Evolutionary conservation across 805 yeast genomes (phyloP).

Genomic region (Yarrowia alimentaria): DNA sequence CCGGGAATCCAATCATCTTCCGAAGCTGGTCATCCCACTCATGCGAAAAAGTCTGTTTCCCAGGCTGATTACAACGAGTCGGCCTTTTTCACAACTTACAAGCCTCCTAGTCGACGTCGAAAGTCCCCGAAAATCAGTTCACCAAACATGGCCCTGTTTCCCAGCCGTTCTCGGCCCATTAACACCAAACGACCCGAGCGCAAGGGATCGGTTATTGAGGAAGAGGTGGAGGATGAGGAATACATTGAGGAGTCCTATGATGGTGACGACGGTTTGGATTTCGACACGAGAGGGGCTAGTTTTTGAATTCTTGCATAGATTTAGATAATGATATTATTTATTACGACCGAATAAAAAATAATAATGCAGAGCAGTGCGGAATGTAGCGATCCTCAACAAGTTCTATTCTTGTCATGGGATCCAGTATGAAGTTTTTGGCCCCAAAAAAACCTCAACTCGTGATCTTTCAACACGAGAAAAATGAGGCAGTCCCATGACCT

Average conservation of each 20-base stretch:
- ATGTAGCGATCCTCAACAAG: no score
- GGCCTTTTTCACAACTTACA: conserved; percentile 33
- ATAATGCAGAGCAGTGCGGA: no score
- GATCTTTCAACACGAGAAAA: no score
- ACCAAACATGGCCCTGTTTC: conserved; percentile 15
- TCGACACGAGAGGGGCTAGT: conserved; percentile 3
- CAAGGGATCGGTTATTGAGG: conserved; percentile 24
- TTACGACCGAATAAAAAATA: no score
- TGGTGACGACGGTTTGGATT: conserved; percentile 18
- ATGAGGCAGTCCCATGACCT: no score
- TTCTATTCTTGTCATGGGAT: no score
- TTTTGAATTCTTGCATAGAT: no score
- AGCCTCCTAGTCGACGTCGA: conserved; percentile 23
- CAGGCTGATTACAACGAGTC: conserved; percentile 39
- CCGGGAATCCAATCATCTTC: not conserved
- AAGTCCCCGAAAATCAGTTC: conserved; percentile 7
- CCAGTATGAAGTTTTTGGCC: no score
- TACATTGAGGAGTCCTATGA: conserved; percentile 10
- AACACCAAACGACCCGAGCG: conserved; percentile 13
- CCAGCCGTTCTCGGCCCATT: conserved; percentile 7
- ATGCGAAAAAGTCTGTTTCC: conserved; percentile 13
- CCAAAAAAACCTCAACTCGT: no score
- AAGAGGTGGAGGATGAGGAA: conserved; percentile 22
- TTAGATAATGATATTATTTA: no score
- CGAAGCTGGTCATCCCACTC: conserved; percentile 6